Conservation (phyloP, 2,329 filamentous ascomycete species). For the Colletotrichum siamense region DNA sequence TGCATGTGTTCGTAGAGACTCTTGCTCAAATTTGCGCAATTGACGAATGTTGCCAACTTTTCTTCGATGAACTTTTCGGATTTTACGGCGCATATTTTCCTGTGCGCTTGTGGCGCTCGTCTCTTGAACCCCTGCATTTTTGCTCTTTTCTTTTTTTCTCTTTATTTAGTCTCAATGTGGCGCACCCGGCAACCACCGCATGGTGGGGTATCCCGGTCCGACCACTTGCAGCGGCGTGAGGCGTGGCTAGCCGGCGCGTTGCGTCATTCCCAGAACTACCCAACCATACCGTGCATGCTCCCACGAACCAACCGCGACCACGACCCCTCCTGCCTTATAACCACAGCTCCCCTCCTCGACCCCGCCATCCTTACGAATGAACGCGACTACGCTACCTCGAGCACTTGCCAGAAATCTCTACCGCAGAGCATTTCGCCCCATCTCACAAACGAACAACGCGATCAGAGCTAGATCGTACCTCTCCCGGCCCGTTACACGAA, state of each 20-base stretch:
- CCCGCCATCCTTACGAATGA: neutral
- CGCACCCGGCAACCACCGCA: neutral
- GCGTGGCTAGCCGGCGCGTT: conserved; percentile 12
- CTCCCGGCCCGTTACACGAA: neutral
- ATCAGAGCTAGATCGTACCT: neutral
- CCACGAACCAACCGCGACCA: neutral
- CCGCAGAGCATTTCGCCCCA: neutral
- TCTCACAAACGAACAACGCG: neutral
- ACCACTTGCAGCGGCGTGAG: neutral
- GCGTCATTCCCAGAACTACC: conserved; percentile 10
- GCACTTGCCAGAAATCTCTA: neutral
- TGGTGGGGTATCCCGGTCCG: conserved; percentile 2
- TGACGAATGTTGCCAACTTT: neutral
- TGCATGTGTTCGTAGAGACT: neutral
- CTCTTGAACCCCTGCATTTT: neutral
- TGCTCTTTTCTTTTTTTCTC: neutral
- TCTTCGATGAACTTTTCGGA: neutral
- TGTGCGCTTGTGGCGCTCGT: neutral
- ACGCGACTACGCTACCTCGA: neutral
- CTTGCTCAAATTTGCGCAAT: neutral
- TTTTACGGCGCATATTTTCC: neutral
- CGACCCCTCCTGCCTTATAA: neutral
- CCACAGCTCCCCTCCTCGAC: neutral
- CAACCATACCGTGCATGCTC: conserved; percentile 7
- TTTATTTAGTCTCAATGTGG: neutral